Percentiles rank a stretch among this genome's conserved stretches.
phyloP scores from a whole-genome alignment of 2,329 filamentous ascomycete species.

The Leptographium wingfieldii region DNA sequence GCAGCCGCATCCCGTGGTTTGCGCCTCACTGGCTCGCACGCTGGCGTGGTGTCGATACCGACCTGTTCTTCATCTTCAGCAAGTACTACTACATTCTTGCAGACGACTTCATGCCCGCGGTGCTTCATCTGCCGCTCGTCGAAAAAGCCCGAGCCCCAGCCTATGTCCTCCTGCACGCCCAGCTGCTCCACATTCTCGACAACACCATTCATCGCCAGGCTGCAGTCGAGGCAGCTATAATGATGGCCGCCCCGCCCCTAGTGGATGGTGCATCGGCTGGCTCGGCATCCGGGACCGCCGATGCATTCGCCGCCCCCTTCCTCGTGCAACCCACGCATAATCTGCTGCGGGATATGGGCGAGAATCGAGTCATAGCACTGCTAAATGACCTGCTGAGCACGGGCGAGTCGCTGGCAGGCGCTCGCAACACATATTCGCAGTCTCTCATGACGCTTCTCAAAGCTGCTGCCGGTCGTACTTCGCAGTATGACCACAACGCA shows the following conservation, averaged over 20 bases:
- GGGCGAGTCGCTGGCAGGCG: conserved; percentile 27
- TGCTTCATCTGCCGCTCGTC: conserved; percentile 31
- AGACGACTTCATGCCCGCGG: conserved; percentile 54
- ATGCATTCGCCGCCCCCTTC: conserved; percentile 38
- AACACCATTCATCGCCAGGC: conserved; percentile 71
- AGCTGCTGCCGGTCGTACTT: conserved; percentile 61
- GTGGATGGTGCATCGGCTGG: background rate
- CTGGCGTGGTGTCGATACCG: conserved; percentile 79
- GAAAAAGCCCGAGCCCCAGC: conserved; percentile 58
- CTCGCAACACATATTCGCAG: conserved; percentile 60
- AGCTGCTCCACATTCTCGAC: conserved; percentile 67
- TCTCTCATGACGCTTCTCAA: conserved; percentile 63
- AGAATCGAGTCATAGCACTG: conserved; percentile 73
- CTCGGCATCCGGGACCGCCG: conserved; percentile 16
- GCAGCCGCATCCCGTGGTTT: conserved; percentile 61
- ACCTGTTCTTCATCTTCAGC: conserved; percentile 82
- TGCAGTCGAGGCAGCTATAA: conserved; percentile 30
- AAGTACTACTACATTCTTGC: conserved; percentile 77
- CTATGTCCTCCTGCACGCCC: conserved; percentile 68
- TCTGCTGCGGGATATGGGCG: conserved; percentile 68
- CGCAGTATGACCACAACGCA: conserved; percentile 67
- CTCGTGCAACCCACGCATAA: conserved; percentile 43
- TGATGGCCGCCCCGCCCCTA: conserved; percentile 21
- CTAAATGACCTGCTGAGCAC: conserved; percentile 65
- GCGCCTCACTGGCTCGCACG: conserved; percentile 65